Evolutionary conservation across 2,329 filamentous ascomycete genomes (phyloP), one percentile per base, ranked within the genome.

Genomic region (Penicillium sp.): DNA sequence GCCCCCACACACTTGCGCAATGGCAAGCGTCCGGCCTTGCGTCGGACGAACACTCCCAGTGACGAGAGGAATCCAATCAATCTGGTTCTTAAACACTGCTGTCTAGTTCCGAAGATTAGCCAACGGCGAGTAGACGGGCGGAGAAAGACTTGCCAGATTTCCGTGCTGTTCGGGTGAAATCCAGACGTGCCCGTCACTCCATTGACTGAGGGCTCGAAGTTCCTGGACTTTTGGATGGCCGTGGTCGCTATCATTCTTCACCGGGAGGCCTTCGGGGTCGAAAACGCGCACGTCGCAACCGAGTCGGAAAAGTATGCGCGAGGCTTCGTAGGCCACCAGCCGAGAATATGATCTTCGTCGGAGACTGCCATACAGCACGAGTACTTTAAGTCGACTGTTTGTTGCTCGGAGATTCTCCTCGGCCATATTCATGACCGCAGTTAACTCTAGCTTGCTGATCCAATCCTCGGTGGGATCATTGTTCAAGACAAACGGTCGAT

Each of bases 121-220:
- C 36, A 36, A 33, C 10, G 26, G 19, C 9, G 16, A 33, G 7
- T 20, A 9, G 13, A n/a, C 10, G 13, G 7, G 23, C 8, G 19
- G 20, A 33, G 13, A n/a, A 33, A 30, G 8, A 51, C 69, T 51
- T 39, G 78, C 76, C 27, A 84, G 50, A 48, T 79, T 83, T 0
- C 81, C 81, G 47, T 85, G 81, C 61, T 84, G 81, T 54, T 85
- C 81, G 0, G 80, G 80, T 7, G 75, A 78, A 7, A 81, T 65
- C 81, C 81, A 84, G 11, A 84, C 52, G 51, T 84, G 81, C 0
- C 80, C 81, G 51, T 85, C 80, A 38, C 77, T 81, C 81, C 81
- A 86, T 8, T 60, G 65, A 47, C 76, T 80, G 1, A 85, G 68
- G 6, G 74, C 69, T 3, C 81, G 72, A 4, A 84, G 68, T 54